Conservation (phyloP, 805 yeast species). For the Lipomyces yamanashiensis region DNA sequence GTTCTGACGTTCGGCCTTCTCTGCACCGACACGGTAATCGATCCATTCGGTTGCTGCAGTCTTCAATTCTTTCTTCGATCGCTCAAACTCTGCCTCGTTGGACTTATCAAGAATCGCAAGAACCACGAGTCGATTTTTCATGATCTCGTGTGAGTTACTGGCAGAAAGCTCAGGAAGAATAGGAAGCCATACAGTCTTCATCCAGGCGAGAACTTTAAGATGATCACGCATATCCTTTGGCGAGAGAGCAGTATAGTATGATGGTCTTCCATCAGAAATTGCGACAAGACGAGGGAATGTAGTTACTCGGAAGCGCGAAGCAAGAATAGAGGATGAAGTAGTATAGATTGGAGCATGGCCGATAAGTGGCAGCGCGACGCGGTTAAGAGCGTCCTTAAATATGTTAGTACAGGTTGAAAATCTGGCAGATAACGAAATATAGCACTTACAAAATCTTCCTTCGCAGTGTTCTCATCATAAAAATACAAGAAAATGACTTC, state of each 20-base stretch:
- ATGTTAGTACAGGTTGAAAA: neutral
- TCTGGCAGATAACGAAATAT: neutral
- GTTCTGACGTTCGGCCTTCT: constrained; percentile 39
- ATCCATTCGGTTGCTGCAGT: constrained; percentile 42
- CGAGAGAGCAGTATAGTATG: constrained; percentile 41
- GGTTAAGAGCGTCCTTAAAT: constrained; percentile 43
- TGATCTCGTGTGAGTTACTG: constrained; percentile 44
- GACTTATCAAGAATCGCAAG: constrained; percentile 44
- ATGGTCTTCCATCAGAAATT: constrained; percentile 39
- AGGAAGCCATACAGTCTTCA: constrained; percentile 45
- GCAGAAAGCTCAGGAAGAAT: constrained; percentile 47
- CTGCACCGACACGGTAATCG: constrained; percentile 38
- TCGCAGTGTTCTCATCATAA: constrained; percentile 46
- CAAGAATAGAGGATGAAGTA: constrained; percentile 41
- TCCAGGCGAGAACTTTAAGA: constrained; percentile 42
- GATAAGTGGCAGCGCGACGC: constrained; percentile 43
- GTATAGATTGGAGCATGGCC: constrained; percentile 45
- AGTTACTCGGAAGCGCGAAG: constrained; percentile 40
- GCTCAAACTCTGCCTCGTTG: constrained; percentile 36
- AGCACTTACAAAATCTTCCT: constrained; percentile 46
- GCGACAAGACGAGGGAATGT: constrained; percentile 45
- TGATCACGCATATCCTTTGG: constrained; percentile 46
- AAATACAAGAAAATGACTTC: constrained; percentile 47
- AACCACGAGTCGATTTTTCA: constrained; percentile 42
- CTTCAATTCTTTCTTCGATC: constrained; percentile 41